These are phyloP conservation scores for Trichoderma gracile DNA, from an alignment of 2,329 filamentous ascomycete genomes.

Conservation along the genomic window DNA sequence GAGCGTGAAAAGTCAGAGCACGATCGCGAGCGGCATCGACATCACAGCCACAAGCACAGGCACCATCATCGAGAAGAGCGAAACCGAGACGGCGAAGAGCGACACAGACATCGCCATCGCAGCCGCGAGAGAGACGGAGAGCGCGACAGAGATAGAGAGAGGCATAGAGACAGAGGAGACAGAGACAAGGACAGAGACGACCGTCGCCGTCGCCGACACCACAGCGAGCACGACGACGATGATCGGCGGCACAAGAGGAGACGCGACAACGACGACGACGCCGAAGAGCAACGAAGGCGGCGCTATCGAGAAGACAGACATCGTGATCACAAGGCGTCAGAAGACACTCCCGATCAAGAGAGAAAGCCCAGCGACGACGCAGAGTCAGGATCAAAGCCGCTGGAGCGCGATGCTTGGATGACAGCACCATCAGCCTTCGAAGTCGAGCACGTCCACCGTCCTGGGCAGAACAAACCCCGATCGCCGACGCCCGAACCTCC, in stretches of 20 bases:
- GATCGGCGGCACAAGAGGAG: conserved; percentile 65
- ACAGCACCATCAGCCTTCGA: conserved; percentile 78
- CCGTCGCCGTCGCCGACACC: conserved; percentile 38
- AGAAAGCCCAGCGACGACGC: conserved; percentile 40
- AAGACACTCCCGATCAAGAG: conserved; percentile 41
- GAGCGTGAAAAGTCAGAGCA: conserved; percentile 51
- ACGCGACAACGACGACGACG: conserved; percentile 55
- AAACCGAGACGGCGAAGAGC: conserved; percentile 34
- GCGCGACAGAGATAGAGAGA: background rate
- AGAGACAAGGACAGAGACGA: conserved; percentile 34
- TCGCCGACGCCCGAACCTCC: conserved; percentile 50
- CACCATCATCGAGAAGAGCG: conserved; percentile 47
- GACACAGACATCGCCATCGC: conserved; percentile 31
- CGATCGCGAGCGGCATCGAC: conserved; percentile 45
- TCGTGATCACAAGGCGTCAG: conserved; percentile 42
- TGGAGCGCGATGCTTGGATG: conserved; percentile 91
- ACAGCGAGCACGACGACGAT: conserved; percentile 46
- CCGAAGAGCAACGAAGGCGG: conserved; percentile 38
- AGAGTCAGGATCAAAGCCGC: conserved; percentile 35
- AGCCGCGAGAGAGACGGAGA: conserved; percentile 29
- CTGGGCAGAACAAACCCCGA: conserved; percentile 53
- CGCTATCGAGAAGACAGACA: conserved; percentile 35
- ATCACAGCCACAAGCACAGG: conserved; percentile 42
- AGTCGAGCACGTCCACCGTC: conserved; percentile 76
- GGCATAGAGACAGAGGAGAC: background rate